Evolutionary conservation across 768 basidiomycete species (phyloP).

Genomic region (Tricholoma furcatifolium): DNA sequence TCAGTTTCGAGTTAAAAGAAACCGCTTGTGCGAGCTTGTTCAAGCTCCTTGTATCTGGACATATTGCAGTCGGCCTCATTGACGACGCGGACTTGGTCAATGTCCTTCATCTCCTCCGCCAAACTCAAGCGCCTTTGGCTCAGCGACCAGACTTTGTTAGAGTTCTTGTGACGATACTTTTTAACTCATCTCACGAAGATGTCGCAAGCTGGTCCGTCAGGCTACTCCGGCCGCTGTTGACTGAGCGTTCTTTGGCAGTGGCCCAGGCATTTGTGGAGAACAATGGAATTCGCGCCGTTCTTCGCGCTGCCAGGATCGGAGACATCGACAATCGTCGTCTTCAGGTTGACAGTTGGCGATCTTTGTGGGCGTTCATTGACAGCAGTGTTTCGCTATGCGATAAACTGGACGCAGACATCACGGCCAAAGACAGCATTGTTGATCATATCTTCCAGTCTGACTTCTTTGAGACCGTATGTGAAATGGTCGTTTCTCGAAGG

Average conservation of each 20-base stretch:
- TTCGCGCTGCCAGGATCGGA: constrained; percentile 31
- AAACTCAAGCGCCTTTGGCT: constrained; percentile 22
- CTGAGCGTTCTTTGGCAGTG: constrained; percentile 23
- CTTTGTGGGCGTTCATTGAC: constrained; percentile 33
- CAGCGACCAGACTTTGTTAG: constrained; percentile 30
- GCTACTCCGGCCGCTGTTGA: constrained; percentile 30
- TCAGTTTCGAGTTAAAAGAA: constrained; percentile 25
- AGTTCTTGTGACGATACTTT: constrained; percentile 28
- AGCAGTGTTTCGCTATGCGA: constrained; percentile 22
- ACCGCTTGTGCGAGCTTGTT: constrained; percentile 32
- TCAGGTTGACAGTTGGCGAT: constrained; percentile 38
- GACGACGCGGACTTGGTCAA: constrained; percentile 32
- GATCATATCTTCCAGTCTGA: constrained; percentile 35
- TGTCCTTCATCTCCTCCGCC: constrained; percentile 36
- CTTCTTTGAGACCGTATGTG: constrained; percentile 35
- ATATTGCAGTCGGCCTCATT: constrained; percentile 27
- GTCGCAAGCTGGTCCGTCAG: constrained; percentile 34
- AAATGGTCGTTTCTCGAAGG: constrained; percentile 25
- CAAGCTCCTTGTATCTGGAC: constrained; percentile 33
- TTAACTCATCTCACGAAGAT: constrained; percentile 27
- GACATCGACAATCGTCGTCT: constrained; percentile 35
- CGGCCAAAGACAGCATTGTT: constrained; percentile 10
- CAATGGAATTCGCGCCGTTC: constrained; percentile 32
- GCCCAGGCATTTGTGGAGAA: constrained; percentile 29
- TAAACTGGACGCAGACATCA: background rate